Conservation (phyloP, 805 yeast genomes). For the Ogataea haglerorum region DNA sequence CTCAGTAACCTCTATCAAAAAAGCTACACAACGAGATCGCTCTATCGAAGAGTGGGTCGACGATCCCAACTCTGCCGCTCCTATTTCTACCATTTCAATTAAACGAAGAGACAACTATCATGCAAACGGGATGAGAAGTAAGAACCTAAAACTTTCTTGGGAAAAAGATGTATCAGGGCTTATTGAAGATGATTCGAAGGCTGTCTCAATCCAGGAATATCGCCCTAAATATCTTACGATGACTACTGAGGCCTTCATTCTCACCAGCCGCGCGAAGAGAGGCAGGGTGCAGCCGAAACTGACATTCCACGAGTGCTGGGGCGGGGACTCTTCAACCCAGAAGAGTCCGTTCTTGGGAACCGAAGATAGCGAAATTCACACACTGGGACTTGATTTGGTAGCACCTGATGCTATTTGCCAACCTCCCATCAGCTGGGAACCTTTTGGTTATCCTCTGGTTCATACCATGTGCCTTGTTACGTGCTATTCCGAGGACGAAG, state of each 20-base stretch:
- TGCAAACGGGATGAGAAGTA: conserved; percentile 30
- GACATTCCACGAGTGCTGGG: conserved; percentile 13
- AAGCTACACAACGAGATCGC: conserved; percentile 59
- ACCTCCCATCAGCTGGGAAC: conserved; percentile 86
- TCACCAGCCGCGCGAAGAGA: conserved; percentile 18
- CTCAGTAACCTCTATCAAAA: conserved; percentile 45
- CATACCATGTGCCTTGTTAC: conserved; percentile 79
- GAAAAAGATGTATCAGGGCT: conserved; percentile 37
- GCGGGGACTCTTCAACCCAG: conserved; percentile 28
- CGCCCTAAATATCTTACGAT: conserved; percentile 54
- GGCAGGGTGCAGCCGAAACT: conserved; percentile 14
- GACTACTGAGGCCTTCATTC: conserved; percentile 53
- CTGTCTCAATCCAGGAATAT: conserved; percentile 25
- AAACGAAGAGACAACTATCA: conserved; percentile 49
- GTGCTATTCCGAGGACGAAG: conserved; percentile 91
- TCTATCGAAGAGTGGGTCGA: conserved; percentile 86
- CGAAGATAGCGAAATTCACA: conserved; percentile 38
- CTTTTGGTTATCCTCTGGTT: conserved; percentile 75
- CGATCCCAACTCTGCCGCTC: conserved; percentile 49
- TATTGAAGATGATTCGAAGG: conserved; percentile 13
- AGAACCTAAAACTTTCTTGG: conserved; percentile 36
- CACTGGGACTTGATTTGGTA: conserved; percentile 56
- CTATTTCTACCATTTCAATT: conserved; percentile 49
- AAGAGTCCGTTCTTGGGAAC: conserved; percentile 17
- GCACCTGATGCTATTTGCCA: conserved; percentile 84